Evolutionary conservation across 441 rosid species (phyloP).

Genomic region (Metrosideros polymorpha): DNA sequence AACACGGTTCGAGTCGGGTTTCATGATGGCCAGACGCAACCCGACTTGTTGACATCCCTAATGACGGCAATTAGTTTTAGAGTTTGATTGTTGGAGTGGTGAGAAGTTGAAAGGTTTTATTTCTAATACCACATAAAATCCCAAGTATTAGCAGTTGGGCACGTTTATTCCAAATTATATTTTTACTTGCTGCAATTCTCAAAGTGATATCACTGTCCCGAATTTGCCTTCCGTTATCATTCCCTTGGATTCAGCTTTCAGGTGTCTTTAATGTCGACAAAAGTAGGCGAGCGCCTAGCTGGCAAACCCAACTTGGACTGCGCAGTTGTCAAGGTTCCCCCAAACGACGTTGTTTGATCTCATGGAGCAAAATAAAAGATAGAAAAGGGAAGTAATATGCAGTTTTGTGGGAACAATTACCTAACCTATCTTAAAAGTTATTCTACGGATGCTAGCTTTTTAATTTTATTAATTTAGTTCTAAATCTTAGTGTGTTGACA

Average conservation of each 20-base stretch:
- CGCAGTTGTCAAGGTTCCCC: not conserved
- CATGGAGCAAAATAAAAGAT: not conserved
- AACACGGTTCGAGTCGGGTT: not conserved
- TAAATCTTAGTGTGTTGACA: too few relatives aligned
- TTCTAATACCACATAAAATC: not conserved
- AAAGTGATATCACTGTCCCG: not conserved
- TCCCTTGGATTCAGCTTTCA: not conserved
- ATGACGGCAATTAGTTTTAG: not conserved
- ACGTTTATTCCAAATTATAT: not conserved
- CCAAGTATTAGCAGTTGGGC: not conserved
- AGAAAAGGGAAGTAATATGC: not conserved
- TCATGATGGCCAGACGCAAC: not conserved
- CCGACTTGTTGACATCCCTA: fast-evolving
- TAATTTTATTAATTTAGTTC: too few relatives aligned
- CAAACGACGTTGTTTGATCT: not conserved
- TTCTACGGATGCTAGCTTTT: too few relatives aligned
- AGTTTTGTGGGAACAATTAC: not conserved
- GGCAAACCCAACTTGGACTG: not conserved
- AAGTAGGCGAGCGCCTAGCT: not conserved
- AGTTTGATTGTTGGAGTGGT: not conserved
- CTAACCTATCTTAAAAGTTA: too few relatives aligned
- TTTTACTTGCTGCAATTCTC: not conserved
- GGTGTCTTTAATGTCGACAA: not conserved
- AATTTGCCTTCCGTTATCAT: not conserved
- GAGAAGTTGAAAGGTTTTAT: not conserved